Base-by-base conservation (phyloP, 169 alveolate genomes). In the Eimeria zaria region DNA sequence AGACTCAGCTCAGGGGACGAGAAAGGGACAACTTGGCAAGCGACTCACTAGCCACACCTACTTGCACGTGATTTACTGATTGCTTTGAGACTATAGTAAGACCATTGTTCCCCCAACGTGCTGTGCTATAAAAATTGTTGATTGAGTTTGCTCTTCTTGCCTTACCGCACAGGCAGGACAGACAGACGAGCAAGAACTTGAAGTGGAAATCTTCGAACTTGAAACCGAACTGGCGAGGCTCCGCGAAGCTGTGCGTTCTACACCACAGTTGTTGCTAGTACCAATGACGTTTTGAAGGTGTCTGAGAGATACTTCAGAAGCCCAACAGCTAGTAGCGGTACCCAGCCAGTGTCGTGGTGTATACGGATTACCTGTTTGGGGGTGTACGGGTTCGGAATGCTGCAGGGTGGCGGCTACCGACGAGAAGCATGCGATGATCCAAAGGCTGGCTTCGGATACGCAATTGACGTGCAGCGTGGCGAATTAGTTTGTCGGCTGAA, bases 401-500 rank as follows among this genome's bases (percentile, higher is more conserved):
- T 62, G 67, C 62, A 76, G 96, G 84, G 81, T 18, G 84, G 96
- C 9, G 96, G 96, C 16, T 91, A 91, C 84, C 51, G 71, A 44
- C 62, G 67, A 44, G 48, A 16, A 46, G 55, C 16, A 4, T 48
- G 46, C 30, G 85, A 53, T n/a, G 90, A 55, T 62, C 67, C 91
- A 11, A 91, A 78, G 81, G 96, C 90, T 51, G 91, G 96, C 24
- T 91, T 78, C 41, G 30, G 91, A 39, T 44, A 39, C 39, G 39
- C 96, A 16, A 30, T 91, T 48, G 53, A 58, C 18, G 69, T 74
- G 69, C 69, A 71, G 51, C 64, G 91, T 3, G 96, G 96, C 22
- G 80, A 91, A 30, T 76, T 78, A 30, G 91, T 91, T 18, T 91
- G 91, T n/a, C 90, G 90, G 55, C 62, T 91, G 81, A 91, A 91